Percentiles rank a stretch among this genome's conserved stretches.
Evolutionary conservation across 176 grass and related monocot genomes (phyloP).

Genomic region (Aegilops longissima): DNA sequence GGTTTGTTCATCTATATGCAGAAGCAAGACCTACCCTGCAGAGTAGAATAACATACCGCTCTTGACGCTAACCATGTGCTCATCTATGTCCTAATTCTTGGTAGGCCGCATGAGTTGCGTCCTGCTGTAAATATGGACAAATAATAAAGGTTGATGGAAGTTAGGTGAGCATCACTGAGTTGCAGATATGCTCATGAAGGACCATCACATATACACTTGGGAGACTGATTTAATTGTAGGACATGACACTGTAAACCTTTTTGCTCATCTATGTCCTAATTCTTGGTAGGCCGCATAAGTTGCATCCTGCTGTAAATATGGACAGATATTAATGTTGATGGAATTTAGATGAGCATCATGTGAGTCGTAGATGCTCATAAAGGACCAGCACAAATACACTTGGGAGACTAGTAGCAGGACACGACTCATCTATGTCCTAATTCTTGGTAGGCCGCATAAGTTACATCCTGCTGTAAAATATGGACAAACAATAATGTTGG

Average conservation of each 20-base stretch:
- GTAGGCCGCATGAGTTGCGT: neutral
- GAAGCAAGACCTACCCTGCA: neutral
- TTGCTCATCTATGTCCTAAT: constrained; percentile 35
- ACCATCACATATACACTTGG: constrained; percentile 13
- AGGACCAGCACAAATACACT: constrained; percentile 26
- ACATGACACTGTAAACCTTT: neutral
- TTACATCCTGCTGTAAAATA: constrained; percentile 43
- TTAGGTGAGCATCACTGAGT: constrained; percentile 39
- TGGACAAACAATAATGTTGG: constrained; percentile 34
- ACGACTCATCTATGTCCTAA: constrained; percentile 32
- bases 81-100: constrained; percentile 45
- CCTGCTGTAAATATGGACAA: constrained; percentile 50
- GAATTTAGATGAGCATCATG: constrained; percentile 39
- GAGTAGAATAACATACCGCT: neutral
- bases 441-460: constrained; percentile 34
- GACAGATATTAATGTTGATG: constrained; percentile 32
- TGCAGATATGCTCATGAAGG: constrained; percentile 33
- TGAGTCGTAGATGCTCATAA: constrained; percentile 31
- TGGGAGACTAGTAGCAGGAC: neutral
- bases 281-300: constrained; percentile 34
- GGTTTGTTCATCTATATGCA: neutral
- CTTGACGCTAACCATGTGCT: neutral
- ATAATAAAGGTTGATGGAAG: constrained; percentile 42
- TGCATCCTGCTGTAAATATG: constrained; percentile 46
- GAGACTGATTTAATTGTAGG: neutral